These are phyloP conservation scores for Cyclotella distinguenda DNA, from an alignment of 108 stramenopile species.

Conservation along the genomic window DNA sequence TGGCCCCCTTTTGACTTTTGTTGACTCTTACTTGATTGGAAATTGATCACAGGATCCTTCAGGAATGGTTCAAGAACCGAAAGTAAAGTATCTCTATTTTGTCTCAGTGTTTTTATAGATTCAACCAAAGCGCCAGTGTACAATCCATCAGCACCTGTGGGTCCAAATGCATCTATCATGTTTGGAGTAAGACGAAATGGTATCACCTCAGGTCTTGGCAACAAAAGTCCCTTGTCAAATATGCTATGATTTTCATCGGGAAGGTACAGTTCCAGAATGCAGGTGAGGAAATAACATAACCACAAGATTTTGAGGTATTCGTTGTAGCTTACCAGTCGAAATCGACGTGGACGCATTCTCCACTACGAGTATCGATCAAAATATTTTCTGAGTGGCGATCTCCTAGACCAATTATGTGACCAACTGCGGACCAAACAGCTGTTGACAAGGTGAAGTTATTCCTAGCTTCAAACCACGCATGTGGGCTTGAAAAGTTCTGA, in stretches of 20 bases:
- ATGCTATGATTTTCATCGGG: constrained; percentile 83
- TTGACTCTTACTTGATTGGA: constrained; percentile 59
- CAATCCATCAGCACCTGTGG: constrained; percentile 87
- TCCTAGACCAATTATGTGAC: constrained; percentile 96
- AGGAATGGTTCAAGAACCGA: constrained; percentile 97
- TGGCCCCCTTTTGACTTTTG: constrained; percentile 38
- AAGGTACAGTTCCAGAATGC: no score
- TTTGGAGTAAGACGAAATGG: constrained; percentile 98
- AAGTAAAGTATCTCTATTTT: constrained; percentile 90
- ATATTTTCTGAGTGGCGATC: constrained; percentile 99
- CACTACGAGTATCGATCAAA: constrained; percentile 88
- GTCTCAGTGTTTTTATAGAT: constrained; percentile 85
- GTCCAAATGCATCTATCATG: constrained; percentile 97
- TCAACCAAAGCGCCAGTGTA: constrained; percentile 80
- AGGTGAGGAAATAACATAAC: constrained; percentile 5
- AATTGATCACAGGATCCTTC: constrained; percentile 90
- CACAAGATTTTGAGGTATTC: neutral
- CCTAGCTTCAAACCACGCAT: constrained; percentile 96
- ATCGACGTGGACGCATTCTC: constrained; percentile 98
- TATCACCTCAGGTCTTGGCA: constrained; percentile 94
- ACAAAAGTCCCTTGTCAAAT: constrained; percentile 96
- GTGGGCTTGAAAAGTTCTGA: constrained; percentile 91
- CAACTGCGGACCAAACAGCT: constrained; percentile 94
- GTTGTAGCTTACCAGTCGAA: constrained; percentile 85
- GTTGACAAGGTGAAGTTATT: constrained; percentile 88